Evolutionary conservation across 768 basidiomycete species (phyloP), one percentile per base, ranked within the genome.

Genomic region (Jaapia argillacea): DNA sequence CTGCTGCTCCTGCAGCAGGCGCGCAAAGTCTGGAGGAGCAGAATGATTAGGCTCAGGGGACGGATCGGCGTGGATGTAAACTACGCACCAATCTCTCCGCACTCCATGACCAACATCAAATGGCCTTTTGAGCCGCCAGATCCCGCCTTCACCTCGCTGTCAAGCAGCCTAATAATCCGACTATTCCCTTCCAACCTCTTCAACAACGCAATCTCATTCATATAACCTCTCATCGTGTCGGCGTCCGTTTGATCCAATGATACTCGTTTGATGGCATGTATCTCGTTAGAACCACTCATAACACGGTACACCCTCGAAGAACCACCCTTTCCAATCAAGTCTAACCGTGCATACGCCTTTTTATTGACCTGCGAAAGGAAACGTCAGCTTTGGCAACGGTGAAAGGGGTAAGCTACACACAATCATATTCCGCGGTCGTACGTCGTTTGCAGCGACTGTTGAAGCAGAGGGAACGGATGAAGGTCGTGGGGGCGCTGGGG

Each of bases 221-320:
- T 85, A 62, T 94, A 99, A 12, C 89, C 85, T 47, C 72, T 78
- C 67, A 94, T 83, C 16, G 90, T 88, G 49, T 96, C 92, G 2
- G 77, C 60, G 51, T 98, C 94, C 4, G 85, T 84, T 57, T 83
- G 82, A 59, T 94, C 90, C 18, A 98, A 69, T 13, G 85, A 77
- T 27, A 98, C 93, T 43, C 85, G 81, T 60, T 99, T 99, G 58
- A 99, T 74, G 6, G 94, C 94, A 54, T 77, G 90, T 26, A 98
- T 70, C 54, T 86, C 81, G 52, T 76, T 85, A 37, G 73, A 67
- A 31, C 73, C 66, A 56, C 77, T 85, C 57, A 97, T 71, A 5
- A 96, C 92, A 20, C 90, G 84, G 60, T 82, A 99, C 31, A 99
- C 94, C 39, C 87, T 84, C n/a, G 92, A 96, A 6, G 91, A 85